Conservation (phyloP, 2,329 filamentous ascomycete genomes). For the Trichophaea hybrida region DNA sequence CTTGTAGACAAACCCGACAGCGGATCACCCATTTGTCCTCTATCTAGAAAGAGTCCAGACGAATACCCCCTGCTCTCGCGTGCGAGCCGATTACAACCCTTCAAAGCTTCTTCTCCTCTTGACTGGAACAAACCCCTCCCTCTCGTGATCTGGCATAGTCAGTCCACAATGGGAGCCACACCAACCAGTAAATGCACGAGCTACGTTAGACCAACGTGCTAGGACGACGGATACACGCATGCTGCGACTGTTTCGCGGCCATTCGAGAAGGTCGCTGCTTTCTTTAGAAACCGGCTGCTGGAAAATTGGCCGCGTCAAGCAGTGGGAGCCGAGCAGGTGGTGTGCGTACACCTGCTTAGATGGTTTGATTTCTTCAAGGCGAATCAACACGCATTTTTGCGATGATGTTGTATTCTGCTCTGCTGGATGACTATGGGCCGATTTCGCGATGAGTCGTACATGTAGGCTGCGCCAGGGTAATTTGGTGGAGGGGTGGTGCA, state of each 20-base stretch:
- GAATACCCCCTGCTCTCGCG: neutral
- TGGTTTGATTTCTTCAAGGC: neutral
- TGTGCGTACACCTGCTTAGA: neutral
- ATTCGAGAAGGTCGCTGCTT: neutral
- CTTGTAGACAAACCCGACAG: slow-evolving; percentile 1
- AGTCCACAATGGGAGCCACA: neutral
- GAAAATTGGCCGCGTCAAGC: neutral
- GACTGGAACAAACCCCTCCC: neutral
- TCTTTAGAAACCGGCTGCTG: neutral
- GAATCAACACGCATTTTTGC: neutral
- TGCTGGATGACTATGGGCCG: too few species aligned
- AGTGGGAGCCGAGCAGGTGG: neutral
- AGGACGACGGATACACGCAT: neutral
- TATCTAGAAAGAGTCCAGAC: neutral
- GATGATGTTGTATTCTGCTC: too few species aligned
- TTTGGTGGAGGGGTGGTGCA: neutral
- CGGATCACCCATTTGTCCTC: neutral
- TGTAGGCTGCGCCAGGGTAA: neutral
- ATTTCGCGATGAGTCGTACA: too few species aligned
- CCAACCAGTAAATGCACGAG: neutral
- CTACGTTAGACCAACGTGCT: neutral
- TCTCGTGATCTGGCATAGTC: neutral
- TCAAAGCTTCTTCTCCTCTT: neutral
- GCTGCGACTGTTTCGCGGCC: neutral
- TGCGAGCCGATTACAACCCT: neutral